A percentile compares a stretch with the other conserved stretches of the same genome.
Evolutionary conservation across 192 early-diverging fungal species (phyloP).

Genomic region (Podila epicladia): DNA sequence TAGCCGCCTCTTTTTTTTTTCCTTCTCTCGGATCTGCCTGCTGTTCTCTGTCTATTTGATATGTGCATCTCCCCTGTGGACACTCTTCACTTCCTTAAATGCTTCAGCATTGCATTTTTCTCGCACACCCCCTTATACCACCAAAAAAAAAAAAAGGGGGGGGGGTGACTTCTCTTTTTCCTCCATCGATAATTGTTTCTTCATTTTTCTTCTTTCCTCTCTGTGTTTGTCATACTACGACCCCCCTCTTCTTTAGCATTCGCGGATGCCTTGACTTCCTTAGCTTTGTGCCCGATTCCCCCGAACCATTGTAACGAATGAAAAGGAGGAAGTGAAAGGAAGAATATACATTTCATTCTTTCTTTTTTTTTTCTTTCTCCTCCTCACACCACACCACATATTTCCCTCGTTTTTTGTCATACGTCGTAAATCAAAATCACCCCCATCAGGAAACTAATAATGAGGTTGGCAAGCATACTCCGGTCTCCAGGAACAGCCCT

Average conservation of each 20-base stretch:
- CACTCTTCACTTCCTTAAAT: no score
- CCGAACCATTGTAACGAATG: no score
- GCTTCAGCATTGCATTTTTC: no score
- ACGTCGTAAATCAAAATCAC: not conserved
- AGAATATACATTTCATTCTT: no score
- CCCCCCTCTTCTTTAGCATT: not conserved
- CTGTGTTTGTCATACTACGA: no score
- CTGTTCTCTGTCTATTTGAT: not conserved
- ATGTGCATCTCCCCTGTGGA: no score
- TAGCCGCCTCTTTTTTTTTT: not conserved
- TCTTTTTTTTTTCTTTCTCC: not conserved
- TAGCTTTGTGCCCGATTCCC: no score
- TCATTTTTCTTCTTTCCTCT: no score
- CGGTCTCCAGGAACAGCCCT: not conserved
- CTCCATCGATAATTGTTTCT: no score
- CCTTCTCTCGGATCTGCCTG: not conserved
- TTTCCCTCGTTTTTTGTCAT: not conserved
- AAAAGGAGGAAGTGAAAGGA: no score
- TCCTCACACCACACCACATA: not conserved
- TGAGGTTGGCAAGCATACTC: not conserved
- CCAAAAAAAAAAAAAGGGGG: not conserved
- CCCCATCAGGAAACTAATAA: not conserved
- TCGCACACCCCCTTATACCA: not conserved
- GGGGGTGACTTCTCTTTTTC: not conserved
- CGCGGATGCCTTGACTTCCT: no score